Base-by-base conservation (phyloP, 345 rosid genomes). In the Aquilaria yunnanensis region DNA sequence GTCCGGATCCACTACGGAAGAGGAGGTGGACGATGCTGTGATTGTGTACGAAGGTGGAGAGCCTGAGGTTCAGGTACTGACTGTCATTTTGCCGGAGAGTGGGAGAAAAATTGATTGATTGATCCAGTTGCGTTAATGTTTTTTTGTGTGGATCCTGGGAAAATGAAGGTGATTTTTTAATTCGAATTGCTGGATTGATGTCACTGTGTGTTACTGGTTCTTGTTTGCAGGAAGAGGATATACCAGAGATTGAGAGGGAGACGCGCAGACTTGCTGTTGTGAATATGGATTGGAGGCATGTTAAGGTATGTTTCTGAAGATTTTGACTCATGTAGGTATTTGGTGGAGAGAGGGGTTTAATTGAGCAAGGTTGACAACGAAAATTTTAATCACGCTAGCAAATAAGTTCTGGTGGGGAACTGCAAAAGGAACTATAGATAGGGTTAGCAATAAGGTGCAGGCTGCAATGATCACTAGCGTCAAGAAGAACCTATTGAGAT, bases 201-300 rank as follows among this genome's bases (percentile, higher is more conserved):
- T 57, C 59, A n/a, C 10, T 32, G 47, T 34, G 60, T 54, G 7
- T 47, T 47, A 57, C 47, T 32, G 37, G 11, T 74, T 61, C 31
- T 66, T 70, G 11, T 41, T 37, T 37, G 43, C 75, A 94, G 97
- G 86, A 79, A 64, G 99, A 94, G 77, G 70, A 71, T 61, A 65
- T 94, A 64, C 79, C 85, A 0, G 58, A 41, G 32, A 80, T 85
- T 30, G 87, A 84, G 30, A 78, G 85, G 66, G 95, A 85, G 78
- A 94, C 97, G 12, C 75, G 57, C 62, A 86, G 99, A 74, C 79
- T 94, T 10, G 96, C 97, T 43, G 72, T 77, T 71, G 89, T 90
- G 69, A 76, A 81, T 74, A 81, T 94, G 96, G 99, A 94, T 51
- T 94, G 97, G 99, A 85, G 80, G 73, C 80, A 88, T 75, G 96